phyloP scores from a whole-genome alignment of 768 basidiomycete genomes.

The Exsudoporus frostii region DNA sequence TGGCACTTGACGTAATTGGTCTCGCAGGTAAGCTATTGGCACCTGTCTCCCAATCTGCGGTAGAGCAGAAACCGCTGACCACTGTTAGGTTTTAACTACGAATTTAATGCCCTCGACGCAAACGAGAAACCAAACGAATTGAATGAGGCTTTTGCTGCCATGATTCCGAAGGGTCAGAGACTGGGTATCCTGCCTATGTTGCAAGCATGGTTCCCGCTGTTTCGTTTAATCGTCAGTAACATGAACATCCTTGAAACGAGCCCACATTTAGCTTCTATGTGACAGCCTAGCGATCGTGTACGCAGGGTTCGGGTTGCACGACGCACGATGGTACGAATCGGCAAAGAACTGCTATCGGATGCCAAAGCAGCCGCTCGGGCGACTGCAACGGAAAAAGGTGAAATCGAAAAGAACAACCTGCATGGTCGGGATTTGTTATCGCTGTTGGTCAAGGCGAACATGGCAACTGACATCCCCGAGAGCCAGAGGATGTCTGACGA shows the following conservation, averaged over 20 bases:
- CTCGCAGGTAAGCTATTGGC: conserved; percentile 30
- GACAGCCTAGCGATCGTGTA: conserved; percentile 23
- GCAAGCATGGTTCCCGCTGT: conserved; percentile 34
- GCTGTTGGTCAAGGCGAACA: conserved; percentile 59
- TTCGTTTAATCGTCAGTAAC: conserved; percentile 39
- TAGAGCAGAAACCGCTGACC: not conserved
- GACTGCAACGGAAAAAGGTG: conserved; percentile 24
- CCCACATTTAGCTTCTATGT: not conserved
- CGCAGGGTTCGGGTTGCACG: conserved; percentile 27
- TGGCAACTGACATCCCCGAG: conserved; percentile 55
- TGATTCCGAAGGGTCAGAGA: conserved; percentile 10
- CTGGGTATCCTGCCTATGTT: conserved; percentile 29
- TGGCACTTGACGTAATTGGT: conserved; percentile 40
- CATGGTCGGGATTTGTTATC: conserved; percentile 55
- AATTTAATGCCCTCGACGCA: conserved; percentile 31
- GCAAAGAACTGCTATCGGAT: conserved; percentile 42
- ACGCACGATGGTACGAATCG: conserved; percentile 48
- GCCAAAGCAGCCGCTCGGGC: conserved; percentile 42
- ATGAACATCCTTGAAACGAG: too few species aligned
- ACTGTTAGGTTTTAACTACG: conserved; percentile 34
- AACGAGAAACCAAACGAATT: conserved; percentile 31
- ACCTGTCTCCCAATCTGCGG: not conserved
- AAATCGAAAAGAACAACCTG: conserved; percentile 33
- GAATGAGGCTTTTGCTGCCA: conserved; percentile 29
- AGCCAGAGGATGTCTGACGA: conserved; percentile 56